phyloP scores from a whole-genome alignment of 208 protist species.

The Acanthamoeba quina region DNA sequence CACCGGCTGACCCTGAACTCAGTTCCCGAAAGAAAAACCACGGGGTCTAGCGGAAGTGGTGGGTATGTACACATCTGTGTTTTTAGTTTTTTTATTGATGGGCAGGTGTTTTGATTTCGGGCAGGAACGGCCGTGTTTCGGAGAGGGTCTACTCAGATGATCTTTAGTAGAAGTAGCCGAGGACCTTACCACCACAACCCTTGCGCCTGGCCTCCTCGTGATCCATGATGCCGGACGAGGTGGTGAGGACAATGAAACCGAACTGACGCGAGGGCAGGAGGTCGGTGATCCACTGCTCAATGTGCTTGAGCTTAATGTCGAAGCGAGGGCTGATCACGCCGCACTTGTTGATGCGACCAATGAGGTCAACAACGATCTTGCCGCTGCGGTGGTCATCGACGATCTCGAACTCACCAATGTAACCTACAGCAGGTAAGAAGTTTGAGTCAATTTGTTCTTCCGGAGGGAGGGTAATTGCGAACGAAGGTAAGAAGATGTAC shows the following conservation, averaged over 20 bases:
- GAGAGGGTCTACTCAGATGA: not conserved
- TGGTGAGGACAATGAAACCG: slow-evolving; percentile 99
- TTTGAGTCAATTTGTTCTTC: not conserved
- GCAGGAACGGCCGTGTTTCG: not conserved
- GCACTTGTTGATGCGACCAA: slow-evolving; percentile 99
- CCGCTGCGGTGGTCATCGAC: slow-evolving; percentile 99
- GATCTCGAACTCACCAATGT: slow-evolving; percentile 99
- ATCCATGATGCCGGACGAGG: slow-evolving; percentile 99
- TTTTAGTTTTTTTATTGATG: too few species aligned
- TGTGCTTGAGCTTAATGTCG: slow-evolving; percentile 96
- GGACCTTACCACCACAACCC: slow-evolving; percentile 99
- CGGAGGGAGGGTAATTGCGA: too few species aligned
- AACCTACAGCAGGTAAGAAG: slow-evolving; percentile 89
- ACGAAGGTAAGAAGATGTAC: slow-evolving; percentile 75
- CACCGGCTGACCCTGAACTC: too few species aligned
- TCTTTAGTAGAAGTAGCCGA: slow-evolving; percentile 99
- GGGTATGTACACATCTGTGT: too few species aligned
- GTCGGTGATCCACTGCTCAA: slow-evolving; percentile 99
- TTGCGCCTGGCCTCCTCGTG: slow-evolving; percentile 99
- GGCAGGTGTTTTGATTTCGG: not conserved
- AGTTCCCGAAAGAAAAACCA: too few species aligned
- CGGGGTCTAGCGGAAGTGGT: too few species aligned
- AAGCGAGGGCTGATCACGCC: slow-evolving; percentile 99
- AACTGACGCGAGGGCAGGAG: slow-evolving; percentile 99
- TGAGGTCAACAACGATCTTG: slow-evolving; percentile 99